A percentile compares a stretch with the other conserved stretches of the same genome.
phyloP scores from a whole-genome alignment of 352 stramenopile species.

The Plasmopara muralis region DNA sequence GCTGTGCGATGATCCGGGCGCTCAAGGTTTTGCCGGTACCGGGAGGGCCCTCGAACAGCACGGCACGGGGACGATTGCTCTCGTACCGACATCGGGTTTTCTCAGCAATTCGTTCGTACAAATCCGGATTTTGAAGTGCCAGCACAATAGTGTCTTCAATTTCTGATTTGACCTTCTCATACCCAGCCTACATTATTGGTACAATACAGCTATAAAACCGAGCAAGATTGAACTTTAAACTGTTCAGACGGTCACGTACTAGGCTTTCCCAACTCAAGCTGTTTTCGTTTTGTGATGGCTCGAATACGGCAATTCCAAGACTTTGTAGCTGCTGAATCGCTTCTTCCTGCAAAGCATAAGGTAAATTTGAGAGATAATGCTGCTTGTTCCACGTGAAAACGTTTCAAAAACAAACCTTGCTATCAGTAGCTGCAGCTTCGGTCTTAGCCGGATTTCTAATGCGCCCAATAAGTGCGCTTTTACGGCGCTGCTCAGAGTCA shows the following conservation, averaged over 20 bases:
- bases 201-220: neutral
- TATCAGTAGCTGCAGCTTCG: conserved; percentile 18
- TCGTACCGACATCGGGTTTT: conserved; percentile 87
- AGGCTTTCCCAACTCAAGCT: conserved; percentile 77
- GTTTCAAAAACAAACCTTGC: conserved; percentile 31
- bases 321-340: conserved; percentile 74
- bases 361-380: too few relatives aligned
- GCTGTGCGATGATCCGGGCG: conserved; percentile 90
- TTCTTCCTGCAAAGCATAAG: conserved; percentile 35
- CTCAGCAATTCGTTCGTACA: conserved; percentile 86
- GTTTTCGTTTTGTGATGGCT: conserved; percentile 48
- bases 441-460: conserved; percentile 16
- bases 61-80: conserved; percentile 82
- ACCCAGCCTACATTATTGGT: conserved; percentile 55
- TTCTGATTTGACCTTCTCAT: conserved; percentile 86
- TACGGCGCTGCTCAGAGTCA: conserved; percentile 59
- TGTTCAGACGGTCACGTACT: conserved; percentile 26
- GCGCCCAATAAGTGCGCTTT: conserved; percentile 37
- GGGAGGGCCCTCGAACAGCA: conserved; percentile 91
- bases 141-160: conserved; percentile 91
- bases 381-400: too few relatives aligned
- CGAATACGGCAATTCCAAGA: conserved; percentile 79
- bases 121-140: conserved; percentile 87
- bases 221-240: neutral
- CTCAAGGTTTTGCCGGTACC: conserved; percentile 93